Percentiles rank a stretch among this genome's conserved stretches.
phyloP scores from a whole-genome alignment of 768 basidiomycete genomes.

The Lactarius vividus region DNA sequence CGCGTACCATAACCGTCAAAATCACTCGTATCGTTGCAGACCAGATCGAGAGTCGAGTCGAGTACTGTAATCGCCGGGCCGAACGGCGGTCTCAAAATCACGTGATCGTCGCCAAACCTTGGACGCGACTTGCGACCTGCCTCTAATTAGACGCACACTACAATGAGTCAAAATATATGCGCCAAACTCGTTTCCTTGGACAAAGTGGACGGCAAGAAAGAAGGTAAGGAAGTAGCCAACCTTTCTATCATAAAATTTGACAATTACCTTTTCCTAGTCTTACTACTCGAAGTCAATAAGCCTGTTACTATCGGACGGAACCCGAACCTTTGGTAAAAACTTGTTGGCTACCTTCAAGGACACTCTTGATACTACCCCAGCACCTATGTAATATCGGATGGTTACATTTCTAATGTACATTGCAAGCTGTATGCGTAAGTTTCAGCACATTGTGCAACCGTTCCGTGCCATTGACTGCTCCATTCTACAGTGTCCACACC shows the following conservation, averaged over 20 bases:
- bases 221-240: conserved; percentile 44
- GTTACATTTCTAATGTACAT: conserved; percentile 65
- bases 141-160: neutral
- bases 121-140: neutral
- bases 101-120: neutral
- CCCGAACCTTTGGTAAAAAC: conserved; percentile 56
- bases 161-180: conserved; percentile 46
- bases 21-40: too few relatives aligned
- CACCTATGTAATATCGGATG: conserved; percentile 63
- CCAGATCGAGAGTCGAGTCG: neutral
- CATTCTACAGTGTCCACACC: conserved; percentile 54
- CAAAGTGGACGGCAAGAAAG: conserved; percentile 56
- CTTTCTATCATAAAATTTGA: neutral
- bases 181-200: conserved; percentile 62
- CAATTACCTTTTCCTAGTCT: conserved; percentile 39
- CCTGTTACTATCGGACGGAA: conserved; percentile 72
- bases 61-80: neutral
- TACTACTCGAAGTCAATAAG: conserved; percentile 57
- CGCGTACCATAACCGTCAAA: conserved; percentile 14
- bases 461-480: neutral
- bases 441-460: conserved; percentile 2
- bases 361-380: conserved; percentile 26
- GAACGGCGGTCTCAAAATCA: neutral
- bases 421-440: conserved; percentile 79
- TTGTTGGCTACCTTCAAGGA: neutral